A percentile compares a stretch with the other conserved stretches of the same genome.
Conservation (phyloP, 495 filamentous ascomycete species). For the Aspergillus haitiensis region DNA sequence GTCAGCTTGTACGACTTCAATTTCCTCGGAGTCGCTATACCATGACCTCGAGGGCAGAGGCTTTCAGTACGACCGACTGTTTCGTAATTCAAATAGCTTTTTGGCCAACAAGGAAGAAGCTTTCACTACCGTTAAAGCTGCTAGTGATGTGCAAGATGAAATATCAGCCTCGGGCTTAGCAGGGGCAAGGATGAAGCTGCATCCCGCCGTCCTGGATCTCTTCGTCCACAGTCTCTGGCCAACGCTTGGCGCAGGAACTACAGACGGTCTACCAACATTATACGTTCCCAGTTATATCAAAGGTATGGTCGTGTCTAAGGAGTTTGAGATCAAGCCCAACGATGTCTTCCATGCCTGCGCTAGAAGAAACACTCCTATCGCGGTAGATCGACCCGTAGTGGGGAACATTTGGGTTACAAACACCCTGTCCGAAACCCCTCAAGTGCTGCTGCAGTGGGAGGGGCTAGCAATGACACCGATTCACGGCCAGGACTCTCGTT, state of each 20-base stretch:
- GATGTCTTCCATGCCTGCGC: not conserved
- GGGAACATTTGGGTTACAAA: not conserved
- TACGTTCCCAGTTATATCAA: slow-evolving; percentile 2
- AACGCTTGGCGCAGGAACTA: not conserved
- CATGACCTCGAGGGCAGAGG: not conserved
- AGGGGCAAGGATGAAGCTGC: not conserved
- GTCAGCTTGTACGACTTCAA: not conserved
- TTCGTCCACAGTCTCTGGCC: slow-evolving; percentile 1
- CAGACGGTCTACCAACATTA: not conserved
- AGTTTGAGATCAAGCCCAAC: not conserved
- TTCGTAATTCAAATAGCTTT: not conserved
- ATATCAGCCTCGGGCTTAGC: not conserved
- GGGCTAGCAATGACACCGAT: slow-evolving; percentile 1
- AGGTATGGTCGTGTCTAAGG: not conserved
- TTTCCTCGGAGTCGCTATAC: not conserved
- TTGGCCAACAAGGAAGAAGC: not conserved
- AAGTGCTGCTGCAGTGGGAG: not conserved
- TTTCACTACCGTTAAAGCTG: not conserved
- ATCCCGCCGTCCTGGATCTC: not conserved
- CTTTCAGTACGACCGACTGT: not conserved
- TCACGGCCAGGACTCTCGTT: not conserved
- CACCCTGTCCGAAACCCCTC: not conserved
- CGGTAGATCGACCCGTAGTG: not conserved
- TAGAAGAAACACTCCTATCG: not conserved
- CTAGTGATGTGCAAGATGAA: not conserved